A percentile compares a stretch with the other conserved stretches of the same genome.
phyloP scores from a whole-genome alignment of 2,329 filamentous ascomycete genomes.

The Arthrobotrys iridis region DNA sequence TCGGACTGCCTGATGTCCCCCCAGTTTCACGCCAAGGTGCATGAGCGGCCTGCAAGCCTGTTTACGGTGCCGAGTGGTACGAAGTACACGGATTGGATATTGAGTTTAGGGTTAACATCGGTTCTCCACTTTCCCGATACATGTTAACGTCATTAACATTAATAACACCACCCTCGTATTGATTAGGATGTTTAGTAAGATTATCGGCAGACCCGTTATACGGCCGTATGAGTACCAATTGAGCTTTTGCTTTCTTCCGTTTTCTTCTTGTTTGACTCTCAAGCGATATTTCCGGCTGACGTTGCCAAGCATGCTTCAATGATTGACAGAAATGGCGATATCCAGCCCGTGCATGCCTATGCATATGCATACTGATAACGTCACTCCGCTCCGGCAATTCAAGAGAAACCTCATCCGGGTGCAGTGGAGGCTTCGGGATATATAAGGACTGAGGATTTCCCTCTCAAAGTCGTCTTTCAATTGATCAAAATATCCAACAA shows the following conservation, averaged over 20 bases:
- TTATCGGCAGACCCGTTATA: background rate
- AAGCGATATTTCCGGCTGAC: too few species aligned
- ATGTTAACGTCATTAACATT: background rate
- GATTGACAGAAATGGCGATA: constrained; percentile 4
- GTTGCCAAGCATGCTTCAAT: background rate
- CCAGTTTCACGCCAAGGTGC: too few species aligned
- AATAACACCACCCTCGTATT: background rate
- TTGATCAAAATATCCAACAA: constrained; percentile 21
- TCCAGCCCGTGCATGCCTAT: background rate
- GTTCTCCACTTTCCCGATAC: constrained; percentile 19
- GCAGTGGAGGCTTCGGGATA: background rate
- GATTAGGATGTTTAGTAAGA: background rate
- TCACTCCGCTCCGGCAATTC: background rate
- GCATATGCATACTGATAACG: too few species aligned
- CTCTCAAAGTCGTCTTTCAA: background rate
- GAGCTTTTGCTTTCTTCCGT: background rate
- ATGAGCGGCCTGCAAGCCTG: too few species aligned
- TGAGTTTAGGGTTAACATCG: background rate
- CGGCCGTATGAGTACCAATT: background rate
- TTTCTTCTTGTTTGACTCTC: too few species aligned
- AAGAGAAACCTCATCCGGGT: background rate
- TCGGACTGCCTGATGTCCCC: too few species aligned
- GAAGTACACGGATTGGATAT: background rate
- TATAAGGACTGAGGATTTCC: background rate
- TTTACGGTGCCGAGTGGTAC: too few species aligned